These are phyloP conservation scores for Davidsoniella neocaledoniae DNA, from an alignment of 2,329 filamentous ascomycete genomes.

Conservation along the genomic window DNA sequence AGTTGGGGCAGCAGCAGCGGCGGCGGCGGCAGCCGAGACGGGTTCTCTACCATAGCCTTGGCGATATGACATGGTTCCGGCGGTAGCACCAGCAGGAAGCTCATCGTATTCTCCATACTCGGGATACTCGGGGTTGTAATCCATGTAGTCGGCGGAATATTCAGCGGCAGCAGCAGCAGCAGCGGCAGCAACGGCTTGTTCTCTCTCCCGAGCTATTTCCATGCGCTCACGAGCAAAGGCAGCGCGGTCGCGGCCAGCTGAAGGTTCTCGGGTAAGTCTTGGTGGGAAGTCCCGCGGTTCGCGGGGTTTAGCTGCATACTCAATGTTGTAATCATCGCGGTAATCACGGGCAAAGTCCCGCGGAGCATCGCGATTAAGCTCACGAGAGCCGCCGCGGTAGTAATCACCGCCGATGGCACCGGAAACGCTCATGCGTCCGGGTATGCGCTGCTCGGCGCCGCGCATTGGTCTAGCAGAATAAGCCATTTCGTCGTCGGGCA, in stretches of 20 bases:
- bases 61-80: constrained; percentile 9
- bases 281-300: not conserved
- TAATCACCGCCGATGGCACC: constrained; percentile 5
- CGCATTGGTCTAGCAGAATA: constrained; percentile 8
- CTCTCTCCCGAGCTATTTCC: constrained; percentile 3
- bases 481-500: constrained; percentile 10
- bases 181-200: constrained; percentile 3
- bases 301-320: constrained; percentile 5
- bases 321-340: constrained; percentile 9
- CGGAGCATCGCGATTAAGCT: constrained; percentile 8
- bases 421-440: constrained; percentile 7
- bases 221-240: constrained; percentile 1
- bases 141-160: constrained; percentile 5
- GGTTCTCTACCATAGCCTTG: constrained; percentile 8
- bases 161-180: constrained; percentile 6
- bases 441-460: constrained; percentile 4
- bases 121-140: constrained; percentile 9
- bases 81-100: constrained; percentile 8
- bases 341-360: constrained; percentile 7
- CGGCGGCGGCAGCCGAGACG: constrained; percentile 2
- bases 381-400: constrained; percentile 4
- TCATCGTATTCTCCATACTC: constrained; percentile 8
- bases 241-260: constrained; percentile 5
- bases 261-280: constrained; percentile 7
- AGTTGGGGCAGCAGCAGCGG: not conserved